Evolutionary conservation across 192 early-diverging fungal species (phyloP).

Genomic region (Backusella australiensis): DNA sequence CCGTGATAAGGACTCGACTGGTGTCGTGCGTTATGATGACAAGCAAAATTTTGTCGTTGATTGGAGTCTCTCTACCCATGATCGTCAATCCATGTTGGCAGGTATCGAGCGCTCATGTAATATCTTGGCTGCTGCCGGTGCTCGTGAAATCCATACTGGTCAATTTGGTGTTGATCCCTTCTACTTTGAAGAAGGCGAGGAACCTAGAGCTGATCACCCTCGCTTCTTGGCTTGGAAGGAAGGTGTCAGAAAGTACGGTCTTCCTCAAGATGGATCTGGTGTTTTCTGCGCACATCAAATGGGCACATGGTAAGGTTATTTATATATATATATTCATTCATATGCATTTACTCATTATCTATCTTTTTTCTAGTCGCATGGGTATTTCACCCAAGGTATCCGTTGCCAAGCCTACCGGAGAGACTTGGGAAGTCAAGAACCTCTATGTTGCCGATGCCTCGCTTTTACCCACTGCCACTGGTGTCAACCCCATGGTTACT

Average conservation of each 20-base stretch:
- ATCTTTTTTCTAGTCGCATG: conserved; percentile 52
- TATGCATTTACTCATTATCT: neutral
- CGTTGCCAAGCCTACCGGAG: conserved; percentile 65
- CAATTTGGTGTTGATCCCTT: conserved; percentile 49
- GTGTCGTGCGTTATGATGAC: conserved; percentile 41
- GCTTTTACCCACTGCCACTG: conserved; percentile 68
- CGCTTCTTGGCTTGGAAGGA: conserved; percentile 31
- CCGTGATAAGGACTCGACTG: conserved; percentile 61
- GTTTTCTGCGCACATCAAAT: conserved; percentile 68
- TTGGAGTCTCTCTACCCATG: conserved; percentile 53
- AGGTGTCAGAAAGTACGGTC: conserved; percentile 27
- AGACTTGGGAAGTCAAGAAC: conserved; percentile 70
- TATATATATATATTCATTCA: neutral
- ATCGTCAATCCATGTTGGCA: conserved; percentile 41
- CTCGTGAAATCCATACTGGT: conserved; percentile 50
- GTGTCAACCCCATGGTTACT: conserved; percentile 68
- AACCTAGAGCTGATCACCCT: conserved; percentile 31
- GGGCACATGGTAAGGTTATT: conserved; percentile 47
- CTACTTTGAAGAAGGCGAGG: conserved; percentile 25
- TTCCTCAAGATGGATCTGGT: conserved; percentile 31
- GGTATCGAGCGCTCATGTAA: conserved; percentile 45
- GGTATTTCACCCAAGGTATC: conserved; percentile 49
- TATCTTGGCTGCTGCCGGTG: conserved; percentile 65
- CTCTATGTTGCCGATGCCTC: conserved; percentile 74
- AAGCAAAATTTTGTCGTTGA: conserved; percentile 43